A percentile compares a stretch with the other conserved stretches of the same genome.
Conservation (phyloP, 495 filamentous ascomycete genomes). For the Recurvomyces mirabilis region DNA sequence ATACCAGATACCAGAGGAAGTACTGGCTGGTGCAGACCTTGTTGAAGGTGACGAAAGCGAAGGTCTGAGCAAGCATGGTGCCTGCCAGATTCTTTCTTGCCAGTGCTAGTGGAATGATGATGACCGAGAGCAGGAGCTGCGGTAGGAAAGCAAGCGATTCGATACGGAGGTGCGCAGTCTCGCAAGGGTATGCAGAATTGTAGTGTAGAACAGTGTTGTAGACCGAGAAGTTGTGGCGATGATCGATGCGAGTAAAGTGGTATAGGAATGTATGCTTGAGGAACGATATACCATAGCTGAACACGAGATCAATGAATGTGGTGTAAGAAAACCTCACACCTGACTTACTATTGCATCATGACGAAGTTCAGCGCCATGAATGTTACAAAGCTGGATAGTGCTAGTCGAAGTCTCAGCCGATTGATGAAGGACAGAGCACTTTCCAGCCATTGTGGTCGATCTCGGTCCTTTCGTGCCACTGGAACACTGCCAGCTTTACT, state of each 20-base stretch:
- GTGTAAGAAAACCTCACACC: background rate
- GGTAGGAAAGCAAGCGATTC: constrained; percentile 81
- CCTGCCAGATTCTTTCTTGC: constrained; percentile 72
- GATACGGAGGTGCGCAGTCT: constrained; percentile 36
- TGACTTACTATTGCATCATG: constrained; percentile 64
- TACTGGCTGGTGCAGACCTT: constrained; percentile 99
- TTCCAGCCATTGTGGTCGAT: background rate
- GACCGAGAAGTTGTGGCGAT: constrained; percentile 94
- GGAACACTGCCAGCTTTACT: background rate
- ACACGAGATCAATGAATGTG: constrained; percentile 3
- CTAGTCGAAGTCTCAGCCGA: constrained; percentile 31
- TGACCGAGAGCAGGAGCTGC: constrained; percentile 64
- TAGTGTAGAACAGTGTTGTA: constrained; percentile 90
- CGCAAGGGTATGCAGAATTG: constrained; percentile 46
- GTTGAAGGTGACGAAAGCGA: constrained; percentile 93
- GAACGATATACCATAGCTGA: constrained; percentile 61
- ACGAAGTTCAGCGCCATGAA: constrained; percentile 59
- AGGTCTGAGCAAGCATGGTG: constrained; percentile 96
- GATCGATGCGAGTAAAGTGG: constrained; percentile 86
- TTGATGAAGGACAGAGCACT: background rate
- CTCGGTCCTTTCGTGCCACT: background rate
- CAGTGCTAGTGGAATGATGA: constrained; percentile 66
- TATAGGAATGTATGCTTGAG: constrained; percentile 82
- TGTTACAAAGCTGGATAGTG: constrained; percentile 51
- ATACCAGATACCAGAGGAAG: constrained; percentile 93